These are phyloP conservation scores for Kokia cookei DNA, from an alignment of 441 rosid species.

Conservation along the genomic window DNA sequence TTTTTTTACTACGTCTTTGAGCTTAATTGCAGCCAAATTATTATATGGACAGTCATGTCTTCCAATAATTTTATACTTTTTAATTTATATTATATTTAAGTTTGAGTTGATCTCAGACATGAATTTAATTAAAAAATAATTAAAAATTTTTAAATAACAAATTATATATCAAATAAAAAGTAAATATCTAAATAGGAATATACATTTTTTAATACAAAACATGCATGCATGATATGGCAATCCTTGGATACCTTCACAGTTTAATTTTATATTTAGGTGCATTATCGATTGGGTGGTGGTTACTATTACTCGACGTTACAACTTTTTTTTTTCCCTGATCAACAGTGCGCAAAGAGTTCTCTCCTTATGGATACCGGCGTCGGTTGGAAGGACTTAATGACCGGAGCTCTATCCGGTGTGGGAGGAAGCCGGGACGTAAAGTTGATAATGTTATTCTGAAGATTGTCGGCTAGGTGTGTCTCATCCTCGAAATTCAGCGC, in stretches of 20 bases:
- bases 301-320: neutral
- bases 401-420: slow-evolving; percentile 19
- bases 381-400: neutral
- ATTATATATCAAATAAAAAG: too few species aligned
- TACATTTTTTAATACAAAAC: neutral
- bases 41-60: too few species aligned
- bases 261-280: too few species aligned
- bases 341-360: neutral
- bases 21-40: too few species aligned
- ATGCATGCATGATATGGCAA: neutral
- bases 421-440: slow-evolving; percentile 48
- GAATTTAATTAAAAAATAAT: too few species aligned
- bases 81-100: too few species aligned
- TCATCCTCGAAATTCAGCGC: slow-evolving; percentile 58
- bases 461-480: slow-evolving; percentile 18
- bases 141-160: too few species aligned
- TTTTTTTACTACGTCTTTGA: too few species aligned
- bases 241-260: neutral
- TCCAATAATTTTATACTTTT: too few species aligned
- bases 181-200: too few species aligned
- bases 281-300: too few species aligned
- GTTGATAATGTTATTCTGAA: slow-evolving; percentile 10
- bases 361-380: neutral
- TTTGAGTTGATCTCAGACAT: too few species aligned
- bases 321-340: neutral